Base-by-base conservation (phyloP, 352 stramenopile genomes). In the Phytopythium ostracodes region DNA sequence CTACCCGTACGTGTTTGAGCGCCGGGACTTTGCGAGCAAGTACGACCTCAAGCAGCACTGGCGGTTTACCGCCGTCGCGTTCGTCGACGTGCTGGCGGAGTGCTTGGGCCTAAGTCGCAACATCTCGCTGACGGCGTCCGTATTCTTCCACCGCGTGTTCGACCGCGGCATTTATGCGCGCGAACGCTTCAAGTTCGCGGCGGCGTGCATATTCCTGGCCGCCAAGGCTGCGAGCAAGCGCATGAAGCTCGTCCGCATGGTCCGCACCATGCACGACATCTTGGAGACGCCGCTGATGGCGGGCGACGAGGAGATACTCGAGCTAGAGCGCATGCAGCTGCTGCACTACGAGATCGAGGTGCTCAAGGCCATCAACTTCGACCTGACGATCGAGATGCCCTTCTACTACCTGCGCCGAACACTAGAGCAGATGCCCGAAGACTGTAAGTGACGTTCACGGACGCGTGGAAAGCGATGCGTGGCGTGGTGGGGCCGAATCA, bases 201-300 rank as follows among this genome's bases (percentile, higher is more conserved):
- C 86, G 4, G 86, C 86, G 2, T 91, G 82, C 51, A 81, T 95
- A 27, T 95, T 95, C 51, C 65, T 95, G 2, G 73, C 86, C 2
- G 86, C 86, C 1, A 95, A 95, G 62, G 86, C 86, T 0, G 81
- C 86, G 15, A 93, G 84, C 65, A 92, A 95, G 65, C 86, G 86
- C 15, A 95, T 95, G 86, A 92, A 92, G 67, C 65, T 95, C 47
- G 63, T 95, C 33, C 86, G 84, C 9, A 95, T 95, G 86, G 84
- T 92, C 44, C 76, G 81, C 52, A 77, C 84, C 38, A 95, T 93
- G 84, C 88, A 93, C 67, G 84, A 92, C 58, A 91, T 93, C 42
- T 62, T 95, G 29, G 84, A 95, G 64, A 76, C 66, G 0, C 82
- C 84, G 7, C 62, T 95, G 24, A 65, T 91, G 47, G 72, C 71